Conservation (phyloP, 2,329 filamentous ascomycete genomes). For the Mariannaea elegans region DNA sequence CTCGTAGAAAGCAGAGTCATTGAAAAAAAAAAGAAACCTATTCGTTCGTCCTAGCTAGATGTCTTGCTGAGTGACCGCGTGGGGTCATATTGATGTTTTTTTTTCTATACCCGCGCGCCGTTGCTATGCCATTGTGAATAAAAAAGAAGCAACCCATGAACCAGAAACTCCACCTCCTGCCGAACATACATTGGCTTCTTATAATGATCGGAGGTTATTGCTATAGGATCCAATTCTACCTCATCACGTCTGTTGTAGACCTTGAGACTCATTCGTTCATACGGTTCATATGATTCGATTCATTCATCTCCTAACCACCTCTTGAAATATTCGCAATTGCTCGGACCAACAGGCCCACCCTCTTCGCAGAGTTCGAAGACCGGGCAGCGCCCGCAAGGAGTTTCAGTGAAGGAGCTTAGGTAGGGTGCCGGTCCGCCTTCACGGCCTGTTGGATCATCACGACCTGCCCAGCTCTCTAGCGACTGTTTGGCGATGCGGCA, state of each 20-base stretch:
- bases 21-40: background rate
- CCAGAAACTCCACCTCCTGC: slow-evolving; percentile 35
- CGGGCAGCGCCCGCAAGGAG: slow-evolving; percentile 90
- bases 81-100: slow-evolving; percentile 23
- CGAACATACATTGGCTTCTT: background rate
- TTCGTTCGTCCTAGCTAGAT: background rate
- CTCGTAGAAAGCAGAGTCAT: background rate
- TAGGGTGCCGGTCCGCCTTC: slow-evolving; percentile 54
- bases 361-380: slow-evolving; percentile 94
- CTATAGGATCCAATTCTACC: background rate
- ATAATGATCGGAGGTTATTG: background rate
- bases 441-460: slow-evolving; percentile 47
- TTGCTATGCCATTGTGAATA: slow-evolving; percentile 34
- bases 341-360: slow-evolving; percentile 87
- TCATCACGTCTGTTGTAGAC: background rate
- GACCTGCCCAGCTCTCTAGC: slow-evolving; percentile 51
- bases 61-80: slow-evolving; percentile 17
- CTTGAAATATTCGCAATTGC: slow-evolving; percentile 90
- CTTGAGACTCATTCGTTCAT: background rate
- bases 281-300: slow-evolving; percentile 9
- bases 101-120: slow-evolving; percentile 36
- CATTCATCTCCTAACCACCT: slow-evolving; percentile 74
- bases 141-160: slow-evolving; percentile 22
- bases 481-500: slow-evolving; percentile 59
- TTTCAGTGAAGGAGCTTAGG: slow-evolving; percentile 82